A percentile compares a stretch with the other conserved stretches of the same genome.
phyloP scores from a whole-genome alignment of 441 rosid species.

The Erysimum pusillum region DNA sequence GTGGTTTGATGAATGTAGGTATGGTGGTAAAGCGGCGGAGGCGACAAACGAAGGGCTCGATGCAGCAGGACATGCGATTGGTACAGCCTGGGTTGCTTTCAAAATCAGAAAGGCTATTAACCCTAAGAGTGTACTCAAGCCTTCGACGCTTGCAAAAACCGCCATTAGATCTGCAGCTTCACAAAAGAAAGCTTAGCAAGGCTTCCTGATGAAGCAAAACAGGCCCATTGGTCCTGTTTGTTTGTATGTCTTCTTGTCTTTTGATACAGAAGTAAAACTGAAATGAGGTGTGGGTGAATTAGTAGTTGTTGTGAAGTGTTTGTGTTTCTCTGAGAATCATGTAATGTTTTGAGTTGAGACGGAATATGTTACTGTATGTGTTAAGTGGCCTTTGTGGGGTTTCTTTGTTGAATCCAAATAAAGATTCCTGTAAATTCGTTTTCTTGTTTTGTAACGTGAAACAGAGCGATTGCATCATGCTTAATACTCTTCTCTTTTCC shows the following conservation, averaged over 20 bases:
- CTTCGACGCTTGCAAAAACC: constrained; percentile 71
- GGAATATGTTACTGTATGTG: not conserved
- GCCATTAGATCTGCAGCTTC: constrained; percentile 60
- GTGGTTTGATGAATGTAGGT: constrained; percentile 54
- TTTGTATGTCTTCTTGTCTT: constrained; percentile 10
- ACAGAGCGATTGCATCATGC: not conserved
- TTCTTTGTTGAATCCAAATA: not conserved
- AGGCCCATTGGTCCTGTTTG: constrained; percentile 17
- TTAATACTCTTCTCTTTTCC: not conserved
- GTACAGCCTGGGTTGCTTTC: constrained; percentile 89
- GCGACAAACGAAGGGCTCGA: constrained; percentile 87
- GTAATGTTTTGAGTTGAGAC: constrained; percentile 4
- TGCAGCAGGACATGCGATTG: constrained; percentile 89
- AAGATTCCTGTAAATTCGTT: not conserved
- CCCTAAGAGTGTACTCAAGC: constrained; percentile 79
- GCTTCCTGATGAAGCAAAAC: constrained; percentile 22
- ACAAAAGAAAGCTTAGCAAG: constrained; percentile 61
- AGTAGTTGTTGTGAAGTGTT: constrained; percentile 29
- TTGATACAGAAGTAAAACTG: constrained; percentile 6
- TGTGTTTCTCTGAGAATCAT: constrained; percentile 31
- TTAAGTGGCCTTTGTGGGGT: not conserved
- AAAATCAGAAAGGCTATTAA: constrained; percentile 87
- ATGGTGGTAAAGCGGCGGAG: constrained; percentile 84
- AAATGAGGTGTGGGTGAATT: constrained; percentile 26
- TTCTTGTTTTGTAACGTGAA: not conserved